phyloP scores from a whole-genome alignment of 208 protist species.

The Kentomonas sorsogonicus region DNA sequence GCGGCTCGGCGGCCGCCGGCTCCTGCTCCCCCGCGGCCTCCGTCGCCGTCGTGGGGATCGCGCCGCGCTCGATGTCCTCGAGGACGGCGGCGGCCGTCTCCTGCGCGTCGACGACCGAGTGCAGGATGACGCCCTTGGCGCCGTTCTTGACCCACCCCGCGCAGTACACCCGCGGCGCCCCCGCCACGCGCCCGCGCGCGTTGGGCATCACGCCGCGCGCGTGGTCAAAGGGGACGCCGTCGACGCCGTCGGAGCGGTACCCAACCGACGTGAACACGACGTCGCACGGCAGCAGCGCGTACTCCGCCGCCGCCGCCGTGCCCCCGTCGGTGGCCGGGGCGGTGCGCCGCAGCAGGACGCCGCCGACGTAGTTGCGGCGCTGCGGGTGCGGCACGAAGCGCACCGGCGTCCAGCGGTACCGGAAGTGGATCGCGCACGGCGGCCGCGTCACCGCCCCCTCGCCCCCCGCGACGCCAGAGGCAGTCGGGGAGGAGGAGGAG shows the following conservation, averaged over 20 bases:
- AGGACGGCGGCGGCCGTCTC: constrained; percentile 59
- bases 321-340: constrained; percentile 1
- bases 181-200: constrained; percentile 55
- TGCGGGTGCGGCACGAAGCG: constrained; percentile 46
- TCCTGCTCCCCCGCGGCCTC: constrained; percentile 12
- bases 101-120: constrained; percentile 72
- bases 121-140: constrained; percentile 85
- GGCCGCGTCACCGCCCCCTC: constrained; percentile 16
- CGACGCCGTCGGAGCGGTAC: constrained; percentile 44
- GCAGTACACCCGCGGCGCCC: constrained; percentile 79
- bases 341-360: constrained; percentile 66
- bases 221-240: constrained; percentile 76
- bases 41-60: constrained; percentile 33
- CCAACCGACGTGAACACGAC: constrained; percentile 85
- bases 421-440: constrained; percentile 59
- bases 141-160: constrained; percentile 91
- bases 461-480: not conserved
- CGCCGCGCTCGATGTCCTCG: constrained; percentile 43
- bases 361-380: constrained; percentile 51
- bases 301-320: constrained; percentile 17
- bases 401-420: constrained; percentile 63
- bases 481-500: not conserved
- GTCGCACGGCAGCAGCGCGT: constrained; percentile 74
- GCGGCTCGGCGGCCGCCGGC: not conserved
- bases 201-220: constrained; percentile 61